Evolutionary conservation across 2,329 filamentous ascomycete genomes (phyloP).

Genomic region (Domatiomyces catenatus): DNA sequence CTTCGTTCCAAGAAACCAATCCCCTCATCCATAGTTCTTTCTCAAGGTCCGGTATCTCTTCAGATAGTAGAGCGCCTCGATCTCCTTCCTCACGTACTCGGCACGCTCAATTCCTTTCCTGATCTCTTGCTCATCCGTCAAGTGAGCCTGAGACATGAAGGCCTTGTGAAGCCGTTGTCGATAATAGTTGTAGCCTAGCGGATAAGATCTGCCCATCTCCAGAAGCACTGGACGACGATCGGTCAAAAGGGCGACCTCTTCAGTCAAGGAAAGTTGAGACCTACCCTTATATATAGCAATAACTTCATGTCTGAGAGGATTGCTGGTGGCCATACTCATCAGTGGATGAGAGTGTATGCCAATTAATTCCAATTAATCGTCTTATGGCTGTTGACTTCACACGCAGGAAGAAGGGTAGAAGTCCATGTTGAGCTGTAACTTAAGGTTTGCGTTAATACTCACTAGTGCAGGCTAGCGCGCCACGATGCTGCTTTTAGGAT

Average conservation of each 20-base stretch:
- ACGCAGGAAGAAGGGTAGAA: no score
- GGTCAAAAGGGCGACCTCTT: background rate
- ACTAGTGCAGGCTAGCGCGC: no score
- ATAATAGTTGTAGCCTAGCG: constrained; percentile 71
- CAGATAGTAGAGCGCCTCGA: constrained; percentile 61
- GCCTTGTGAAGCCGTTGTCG: constrained; percentile 66
- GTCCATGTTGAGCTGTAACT: no score
- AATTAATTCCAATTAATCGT: background rate
- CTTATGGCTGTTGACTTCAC: background rate
- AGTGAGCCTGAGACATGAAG: constrained; percentile 57
- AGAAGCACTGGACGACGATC: constrained; percentile 52
- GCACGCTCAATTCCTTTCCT: constrained; percentile 58
- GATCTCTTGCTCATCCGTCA: constrained; percentile 63
- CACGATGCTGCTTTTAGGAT: no score
- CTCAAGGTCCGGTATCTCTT: constrained; percentile 12
- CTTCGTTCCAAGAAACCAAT: background rate
- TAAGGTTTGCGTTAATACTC: no score
- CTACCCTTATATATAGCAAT: constrained; percentile 79
- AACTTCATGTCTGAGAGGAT: constrained; percentile 55
- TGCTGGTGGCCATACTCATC: background rate
- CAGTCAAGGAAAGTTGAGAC: background rate
- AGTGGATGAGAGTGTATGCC: background rate
- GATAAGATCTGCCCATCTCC: constrained; percentile 71
- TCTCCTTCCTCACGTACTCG: constrained; percentile 86
- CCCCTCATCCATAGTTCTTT: background rate